Evolutionary conservation across 2,329 filamentous ascomycete species (phyloP).

Genomic region (Bimuria novae-zelandiae): DNA sequence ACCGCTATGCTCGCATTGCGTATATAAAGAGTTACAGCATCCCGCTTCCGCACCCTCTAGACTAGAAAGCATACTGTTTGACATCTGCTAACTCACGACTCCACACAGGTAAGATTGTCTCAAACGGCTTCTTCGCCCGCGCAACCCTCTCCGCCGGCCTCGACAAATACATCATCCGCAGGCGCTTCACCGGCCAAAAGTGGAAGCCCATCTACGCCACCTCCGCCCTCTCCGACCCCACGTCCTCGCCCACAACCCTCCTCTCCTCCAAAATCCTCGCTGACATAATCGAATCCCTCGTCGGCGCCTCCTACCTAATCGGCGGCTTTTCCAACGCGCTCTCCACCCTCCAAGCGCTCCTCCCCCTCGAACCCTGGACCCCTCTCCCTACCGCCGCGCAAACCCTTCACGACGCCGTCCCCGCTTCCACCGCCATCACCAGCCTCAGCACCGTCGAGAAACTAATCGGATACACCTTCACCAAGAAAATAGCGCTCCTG

Average conservation of each 20-base stretch:
- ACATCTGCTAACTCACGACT: too few relatives aligned
- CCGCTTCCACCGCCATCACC: conserved; percentile 12
- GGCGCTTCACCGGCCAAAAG: conserved; percentile 68
- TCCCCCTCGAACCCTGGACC: conserved; percentile 62
- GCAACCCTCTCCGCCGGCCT: conserved; percentile 68
- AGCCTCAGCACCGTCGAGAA: conserved; percentile 57
- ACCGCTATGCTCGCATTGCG: too few relatives aligned
- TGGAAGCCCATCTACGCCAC: conserved; percentile 71
- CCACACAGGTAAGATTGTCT: conserved; percentile 61
- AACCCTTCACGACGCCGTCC: conserved; percentile 26
- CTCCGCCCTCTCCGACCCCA: conserved; percentile 41
- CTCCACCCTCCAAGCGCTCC: conserved; percentile 63
- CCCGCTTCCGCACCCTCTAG: background rate
- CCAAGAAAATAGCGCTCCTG: conserved; percentile 66
- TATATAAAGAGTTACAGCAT: too few relatives aligned
- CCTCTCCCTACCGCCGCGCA: conserved; percentile 32
- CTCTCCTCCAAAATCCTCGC: conserved; percentile 80
- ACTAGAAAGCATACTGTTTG: too few relatives aligned
- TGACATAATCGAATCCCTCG: conserved; percentile 83
- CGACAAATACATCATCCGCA: conserved; percentile 72
- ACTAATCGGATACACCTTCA: conserved; percentile 74
- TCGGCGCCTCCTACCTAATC: conserved; percentile 74
- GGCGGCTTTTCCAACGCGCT: conserved; percentile 69
- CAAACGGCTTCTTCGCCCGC: conserved; percentile 72
- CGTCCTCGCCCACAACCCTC: conserved; percentile 34